A percentile compares a stretch with the other conserved stretches of the same genome.
Conservation (phyloP, 2,329 filamentous ascomycete species). For the Calonectria pseudoreteaudii region DNA sequence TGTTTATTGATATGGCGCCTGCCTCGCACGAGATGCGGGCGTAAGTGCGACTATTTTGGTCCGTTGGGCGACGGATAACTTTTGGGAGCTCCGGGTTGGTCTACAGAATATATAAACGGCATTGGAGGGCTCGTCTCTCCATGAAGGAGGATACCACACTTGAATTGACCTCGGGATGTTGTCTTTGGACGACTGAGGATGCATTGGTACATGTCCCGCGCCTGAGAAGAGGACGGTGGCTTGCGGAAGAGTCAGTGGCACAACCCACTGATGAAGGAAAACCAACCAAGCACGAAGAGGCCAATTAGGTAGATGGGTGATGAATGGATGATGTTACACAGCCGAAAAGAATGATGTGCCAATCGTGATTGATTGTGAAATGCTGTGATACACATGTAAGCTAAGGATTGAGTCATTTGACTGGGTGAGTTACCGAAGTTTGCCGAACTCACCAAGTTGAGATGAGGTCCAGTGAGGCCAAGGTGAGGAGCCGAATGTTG, state of each 20-base stretch:
- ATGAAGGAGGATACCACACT: conserved; percentile 19
- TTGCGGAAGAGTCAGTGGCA: conserved; percentile 23
- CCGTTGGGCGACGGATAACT: conserved; percentile 1
- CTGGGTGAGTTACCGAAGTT: conserved; percentile 13
- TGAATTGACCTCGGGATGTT: conserved; percentile 1
- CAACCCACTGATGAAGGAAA: conserved; percentile 31
- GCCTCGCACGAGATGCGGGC: conserved; percentile 24
- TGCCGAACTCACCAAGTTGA: neutral
- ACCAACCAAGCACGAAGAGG: conserved; percentile 8
- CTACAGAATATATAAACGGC: neutral
- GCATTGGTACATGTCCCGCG: neutral
- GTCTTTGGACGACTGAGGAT: neutral
- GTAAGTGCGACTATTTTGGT: conserved; percentile 2
- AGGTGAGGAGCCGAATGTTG: neutral
- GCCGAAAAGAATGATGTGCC: neutral
- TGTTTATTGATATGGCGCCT: conserved; percentile 38
- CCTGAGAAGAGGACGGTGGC: neutral
- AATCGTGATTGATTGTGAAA: neutral
- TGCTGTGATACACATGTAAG: neutral
- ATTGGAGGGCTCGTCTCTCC: conserved; percentile 19
- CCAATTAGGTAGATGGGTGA: conserved; percentile 14
- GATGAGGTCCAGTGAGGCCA: neutral
- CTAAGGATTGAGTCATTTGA: neutral
- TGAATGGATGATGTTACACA: conserved; percentile 18
- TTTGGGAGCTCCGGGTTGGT: neutral